Evolutionary conservation across 1,139 yeast genomes (phyloP).

Genomic region (Saccharomycopsis phalli): DNA sequence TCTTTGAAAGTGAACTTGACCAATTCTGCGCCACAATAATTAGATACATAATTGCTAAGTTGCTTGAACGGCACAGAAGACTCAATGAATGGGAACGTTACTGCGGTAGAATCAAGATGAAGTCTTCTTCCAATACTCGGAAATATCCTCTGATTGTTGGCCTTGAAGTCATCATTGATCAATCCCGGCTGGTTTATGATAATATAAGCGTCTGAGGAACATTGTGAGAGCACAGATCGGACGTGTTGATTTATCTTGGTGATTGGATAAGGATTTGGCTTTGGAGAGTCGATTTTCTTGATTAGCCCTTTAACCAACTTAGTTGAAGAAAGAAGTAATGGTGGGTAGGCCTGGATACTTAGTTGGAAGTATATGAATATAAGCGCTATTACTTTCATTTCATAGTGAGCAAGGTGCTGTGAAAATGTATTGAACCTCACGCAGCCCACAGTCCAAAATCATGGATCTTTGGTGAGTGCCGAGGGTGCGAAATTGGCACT

Average conservation of each 20-base stretch:
- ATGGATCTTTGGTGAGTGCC: no score
- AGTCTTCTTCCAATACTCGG: conserved; percentile 46
- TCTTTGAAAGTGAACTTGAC: conserved; percentile 32
- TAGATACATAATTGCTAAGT: conserved; percentile 30
- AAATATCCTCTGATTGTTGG: conserved; percentile 36
- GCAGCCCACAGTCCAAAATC: no score
- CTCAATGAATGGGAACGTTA: conserved; percentile 49
- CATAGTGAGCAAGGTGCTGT: no score
- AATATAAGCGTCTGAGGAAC: conserved; percentile 64
- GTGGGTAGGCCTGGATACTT: conserved; percentile 16
- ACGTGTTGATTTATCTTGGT: conserved; percentile 40
- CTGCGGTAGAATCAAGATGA: conserved; percentile 52
- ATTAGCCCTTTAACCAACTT: conserved; percentile 30
- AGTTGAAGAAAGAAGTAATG: conserved; percentile 17
- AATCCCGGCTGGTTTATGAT: conserved; percentile 68
- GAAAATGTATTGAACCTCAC: no score
- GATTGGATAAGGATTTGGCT: conserved; percentile 28
- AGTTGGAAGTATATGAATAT: no score
- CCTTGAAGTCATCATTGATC: conserved; percentile 44
- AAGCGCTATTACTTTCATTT: no score
- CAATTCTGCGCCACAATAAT: conserved; percentile 26
- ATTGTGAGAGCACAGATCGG: conserved; percentile 44
- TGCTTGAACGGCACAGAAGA: conserved; percentile 39
- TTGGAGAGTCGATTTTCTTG: conserved; percentile 27
- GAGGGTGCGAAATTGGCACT: no score